Evolutionary conservation across 306 rosid species (phyloP).

Genomic region (Inga laurina): DNA sequence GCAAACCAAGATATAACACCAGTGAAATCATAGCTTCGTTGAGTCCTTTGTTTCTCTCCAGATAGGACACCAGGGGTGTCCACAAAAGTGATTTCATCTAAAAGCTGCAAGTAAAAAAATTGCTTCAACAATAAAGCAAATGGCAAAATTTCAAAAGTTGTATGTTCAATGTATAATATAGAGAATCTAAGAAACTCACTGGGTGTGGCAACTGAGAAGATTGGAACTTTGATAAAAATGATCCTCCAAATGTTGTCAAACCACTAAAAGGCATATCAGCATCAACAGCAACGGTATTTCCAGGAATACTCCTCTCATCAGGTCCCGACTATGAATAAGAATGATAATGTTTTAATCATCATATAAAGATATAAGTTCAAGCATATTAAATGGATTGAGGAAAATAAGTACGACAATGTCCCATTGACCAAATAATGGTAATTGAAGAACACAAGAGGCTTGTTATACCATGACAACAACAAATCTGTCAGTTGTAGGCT

Average conservation of each 20-base stretch:
- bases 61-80: slow-evolving; percentile 98
- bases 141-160: neutral
- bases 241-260: slow-evolving; percentile 81
- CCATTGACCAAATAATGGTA: neutral
- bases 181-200: slow-evolving; percentile 54
- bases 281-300: slow-evolving; percentile 90
- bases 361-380: neutral
- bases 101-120: slow-evolving; percentile 48
- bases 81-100: slow-evolving; percentile 81
- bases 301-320: slow-evolving; percentile 95
- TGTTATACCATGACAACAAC: slow-evolving; percentile 86
- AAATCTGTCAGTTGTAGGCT: slow-evolving; percentile 97
- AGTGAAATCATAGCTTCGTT: slow-evolving; percentile 91
- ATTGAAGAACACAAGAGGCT: neutral
- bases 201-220: slow-evolving; percentile 98
- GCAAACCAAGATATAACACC: slow-evolving; percentile 99
- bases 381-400: slow-evolving; percentile 1
- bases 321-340: slow-evolving; percentile 73
- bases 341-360: slow-evolving; percentile 12
- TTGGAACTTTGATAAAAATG: slow-evolving; percentile 87
- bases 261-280: slow-evolving; percentile 96
- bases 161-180: neutral
- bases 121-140: slow-evolving; percentile 8
- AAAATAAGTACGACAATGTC: neutral
- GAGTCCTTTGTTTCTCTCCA: slow-evolving; percentile 96